Conservation (phyloP, 768 basidiomycete genomes). For the Termitomyces sp. region DNA sequence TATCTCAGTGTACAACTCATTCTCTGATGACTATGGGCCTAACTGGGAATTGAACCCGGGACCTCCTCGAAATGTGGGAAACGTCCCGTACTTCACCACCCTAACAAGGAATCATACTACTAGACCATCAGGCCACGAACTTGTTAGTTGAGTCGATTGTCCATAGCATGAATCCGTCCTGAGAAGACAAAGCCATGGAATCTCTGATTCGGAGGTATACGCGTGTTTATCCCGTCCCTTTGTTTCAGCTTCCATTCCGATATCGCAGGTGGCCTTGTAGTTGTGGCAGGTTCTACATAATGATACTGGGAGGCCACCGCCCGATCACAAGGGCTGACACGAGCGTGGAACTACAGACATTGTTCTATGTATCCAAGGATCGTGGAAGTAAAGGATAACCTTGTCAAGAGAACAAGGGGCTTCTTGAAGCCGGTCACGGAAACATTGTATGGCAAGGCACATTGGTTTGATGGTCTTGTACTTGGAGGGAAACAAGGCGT, state of each 20-base stretch:
- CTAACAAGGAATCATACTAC: too few relatives aligned
- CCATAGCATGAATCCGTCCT: too few relatives aligned
- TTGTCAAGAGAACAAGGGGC: neutral
- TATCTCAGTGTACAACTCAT: too few relatives aligned
- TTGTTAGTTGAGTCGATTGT: too few relatives aligned
- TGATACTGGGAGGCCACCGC: too few relatives aligned
- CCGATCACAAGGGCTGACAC: too few relatives aligned
- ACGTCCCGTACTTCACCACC: too few relatives aligned
- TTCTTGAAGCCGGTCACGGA: neutral
- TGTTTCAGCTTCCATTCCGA: neutral
- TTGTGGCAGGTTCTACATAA: neutral
- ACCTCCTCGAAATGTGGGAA: conserved; percentile 56
- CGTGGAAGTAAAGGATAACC: neutral
- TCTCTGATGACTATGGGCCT: too few relatives aligned
- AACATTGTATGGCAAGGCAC: neutral
- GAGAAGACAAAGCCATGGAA: too few relatives aligned
- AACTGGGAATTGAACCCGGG: conserved; percentile 87
- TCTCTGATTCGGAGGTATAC: too few relatives aligned
- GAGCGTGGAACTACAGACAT: neutral
- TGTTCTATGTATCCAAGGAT: neutral
- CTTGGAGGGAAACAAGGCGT: neutral
- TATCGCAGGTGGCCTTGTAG: neutral
- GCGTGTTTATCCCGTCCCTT: too few relatives aligned
- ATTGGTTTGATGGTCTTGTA: neutral
- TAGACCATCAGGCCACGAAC: too few relatives aligned